Evolutionary conservation across 2,329 filamentous ascomycete genomes (phyloP).

Genomic region (Aspergillus ibericus): DNA sequence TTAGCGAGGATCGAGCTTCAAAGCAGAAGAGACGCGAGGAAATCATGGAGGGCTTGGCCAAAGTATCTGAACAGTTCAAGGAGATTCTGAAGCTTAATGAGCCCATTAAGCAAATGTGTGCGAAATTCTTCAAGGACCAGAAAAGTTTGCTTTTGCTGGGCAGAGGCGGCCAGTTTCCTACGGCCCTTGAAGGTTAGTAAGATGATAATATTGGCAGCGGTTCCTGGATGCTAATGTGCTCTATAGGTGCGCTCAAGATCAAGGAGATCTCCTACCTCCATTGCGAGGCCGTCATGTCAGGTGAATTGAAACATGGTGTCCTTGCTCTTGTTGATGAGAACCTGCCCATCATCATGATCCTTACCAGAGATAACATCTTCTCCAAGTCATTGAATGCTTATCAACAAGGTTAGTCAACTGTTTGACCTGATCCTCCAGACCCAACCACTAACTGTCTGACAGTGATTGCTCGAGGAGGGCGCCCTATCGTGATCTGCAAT

Average conservation of each 20-base stretch:
- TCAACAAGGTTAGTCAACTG: constrained; percentile 72
- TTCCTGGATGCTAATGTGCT: constrained; percentile 13
- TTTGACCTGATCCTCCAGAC: constrained; percentile 9
- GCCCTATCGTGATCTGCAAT: constrained; percentile 99
- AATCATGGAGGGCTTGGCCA: constrained; percentile 89
- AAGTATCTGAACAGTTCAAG: constrained; percentile 88
- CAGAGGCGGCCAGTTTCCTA: constrained; percentile 91
- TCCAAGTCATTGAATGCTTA: constrained; percentile 99
- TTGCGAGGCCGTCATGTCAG: constrained; percentile 99
- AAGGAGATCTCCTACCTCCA: constrained; percentile 99
- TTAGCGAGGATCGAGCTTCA: constrained; percentile 93
- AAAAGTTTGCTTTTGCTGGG: constrained; percentile 93
- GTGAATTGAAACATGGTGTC: constrained; percentile 98
- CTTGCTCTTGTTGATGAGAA: constrained; percentile 97
- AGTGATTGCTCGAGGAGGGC: constrained; percentile 94
- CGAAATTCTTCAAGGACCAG: constrained; percentile 92
- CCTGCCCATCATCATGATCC: constrained; percentile 98
- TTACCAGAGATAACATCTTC: constrained; percentile 94
- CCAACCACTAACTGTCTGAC: constrained; percentile 28
- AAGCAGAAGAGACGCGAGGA: constrained; percentile 90
- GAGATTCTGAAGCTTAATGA: constrained; percentile 88
- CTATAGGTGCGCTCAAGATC: constrained; percentile 83
- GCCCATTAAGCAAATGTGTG: constrained; percentile 90
- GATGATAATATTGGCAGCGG: neutral
- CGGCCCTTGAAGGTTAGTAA: constrained; percentile 78